phyloP scores from a whole-genome alignment of 2,329 filamentous ascomycete species.

The Chrysosporium queenslandicum region DNA sequence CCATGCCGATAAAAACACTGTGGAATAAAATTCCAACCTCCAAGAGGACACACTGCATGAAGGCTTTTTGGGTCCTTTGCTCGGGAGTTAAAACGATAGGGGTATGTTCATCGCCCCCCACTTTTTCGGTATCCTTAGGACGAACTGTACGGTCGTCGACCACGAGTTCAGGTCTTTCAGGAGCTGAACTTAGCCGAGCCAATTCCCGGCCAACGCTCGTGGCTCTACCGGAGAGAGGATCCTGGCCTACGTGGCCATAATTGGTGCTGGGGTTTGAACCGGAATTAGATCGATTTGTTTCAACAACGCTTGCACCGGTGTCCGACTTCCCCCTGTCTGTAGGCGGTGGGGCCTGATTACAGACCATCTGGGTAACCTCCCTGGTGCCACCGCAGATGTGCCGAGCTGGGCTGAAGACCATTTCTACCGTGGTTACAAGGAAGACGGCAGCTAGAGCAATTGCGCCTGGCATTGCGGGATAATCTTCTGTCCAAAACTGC shows the following conservation, averaged over 20 bases:
- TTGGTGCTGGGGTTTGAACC: conserved; percentile 18
- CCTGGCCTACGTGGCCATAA: conserved; percentile 18
- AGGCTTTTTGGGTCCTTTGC: conserved; percentile 50
- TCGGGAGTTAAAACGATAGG: conserved; percentile 20
- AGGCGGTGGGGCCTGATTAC: not conserved
- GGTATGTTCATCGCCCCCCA: not conserved
- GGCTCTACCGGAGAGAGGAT: conserved; percentile 23
- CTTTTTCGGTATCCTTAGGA: not conserved
- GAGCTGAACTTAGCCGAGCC: conserved; percentile 22
- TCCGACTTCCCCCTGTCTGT: not conserved
- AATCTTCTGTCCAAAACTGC: conserved; percentile 38
- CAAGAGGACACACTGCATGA: conserved; percentile 63
- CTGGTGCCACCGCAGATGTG: conserved; percentile 21
- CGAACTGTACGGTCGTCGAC: not conserved
- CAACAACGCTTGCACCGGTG: not conserved
- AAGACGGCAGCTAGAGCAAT: conserved; percentile 39
- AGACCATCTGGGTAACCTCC: conserved; percentile 10
- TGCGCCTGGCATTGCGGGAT: conserved; percentile 41
- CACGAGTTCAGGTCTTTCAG: conserved; percentile 20
- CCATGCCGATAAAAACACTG: conserved; percentile 45
- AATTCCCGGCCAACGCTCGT: conserved; percentile 21
- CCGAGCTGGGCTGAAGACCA: conserved; percentile 42
- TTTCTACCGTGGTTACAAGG: conserved; percentile 44
- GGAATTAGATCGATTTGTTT: not conserved
- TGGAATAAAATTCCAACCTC: conserved; percentile 73